Evolutionary conservation across 1,139 yeast genomes (phyloP).

Genomic region (Kodamaea anthophila): DNA sequence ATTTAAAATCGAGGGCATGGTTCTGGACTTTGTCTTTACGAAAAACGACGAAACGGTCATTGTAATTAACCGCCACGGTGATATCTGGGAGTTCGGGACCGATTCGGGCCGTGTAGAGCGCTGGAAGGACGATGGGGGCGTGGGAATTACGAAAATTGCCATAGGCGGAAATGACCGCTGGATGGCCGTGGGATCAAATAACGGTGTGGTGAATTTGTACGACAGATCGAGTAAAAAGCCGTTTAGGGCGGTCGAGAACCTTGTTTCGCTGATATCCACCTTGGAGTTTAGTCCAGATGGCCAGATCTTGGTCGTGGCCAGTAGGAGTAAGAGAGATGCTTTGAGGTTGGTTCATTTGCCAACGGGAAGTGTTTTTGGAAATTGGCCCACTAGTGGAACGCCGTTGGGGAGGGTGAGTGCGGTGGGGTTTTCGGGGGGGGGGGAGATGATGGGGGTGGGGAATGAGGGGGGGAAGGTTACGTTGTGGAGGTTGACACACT

Average conservation of each 20-base stretch:
- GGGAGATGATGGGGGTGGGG: constrained; percentile 82
- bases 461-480: constrained; percentile 89
- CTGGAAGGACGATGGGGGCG: constrained; percentile 87
- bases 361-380: constrained; percentile 75
- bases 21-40: constrained; percentile 73
- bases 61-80: constrained; percentile 75
- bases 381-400: constrained; percentile 97
- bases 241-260: constrained; percentile 62
- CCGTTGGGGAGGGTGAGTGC: constrained; percentile 90
- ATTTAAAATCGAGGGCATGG: constrained; percentile 80
- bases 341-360: constrained; percentile 84
- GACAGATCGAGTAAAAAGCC: constrained; percentile 50
- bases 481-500: constrained; percentile 84
- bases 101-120: constrained; percentile 14
- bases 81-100: constrained; percentile 81
- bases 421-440: constrained; percentile 74
- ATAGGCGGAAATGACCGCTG: constrained; percentile 82
- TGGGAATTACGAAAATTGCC: constrained; percentile 73
- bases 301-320: constrained; percentile 79
- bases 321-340: constrained; percentile 82
- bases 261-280: constrained; percentile 74
- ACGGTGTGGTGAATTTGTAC: constrained; percentile 86
- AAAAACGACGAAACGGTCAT: constrained; percentile 49
- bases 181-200: constrained; percentile 83
- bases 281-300: constrained; percentile 82